Evolutionary conservation across 2,329 filamentous ascomycete species (phyloP).

Genomic region (Alternaria solani): DNA sequence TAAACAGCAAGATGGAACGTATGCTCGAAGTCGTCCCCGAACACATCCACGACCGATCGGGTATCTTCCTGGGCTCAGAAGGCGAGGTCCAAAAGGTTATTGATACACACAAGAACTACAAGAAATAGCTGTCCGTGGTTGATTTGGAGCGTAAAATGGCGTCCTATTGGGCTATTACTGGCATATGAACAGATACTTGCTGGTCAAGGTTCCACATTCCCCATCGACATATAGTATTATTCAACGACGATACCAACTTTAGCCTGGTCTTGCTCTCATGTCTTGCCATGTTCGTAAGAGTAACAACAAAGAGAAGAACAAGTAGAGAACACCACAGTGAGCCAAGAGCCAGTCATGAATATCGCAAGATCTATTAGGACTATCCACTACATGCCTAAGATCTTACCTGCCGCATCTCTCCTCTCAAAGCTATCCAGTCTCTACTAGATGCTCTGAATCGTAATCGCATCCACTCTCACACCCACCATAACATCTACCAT

Average conservation of each 20-base stretch:
- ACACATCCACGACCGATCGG: constrained; percentile 92
- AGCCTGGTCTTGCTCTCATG: too few species aligned
- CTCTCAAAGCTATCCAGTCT: constrained; percentile 27
- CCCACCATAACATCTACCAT: constrained; percentile 23
- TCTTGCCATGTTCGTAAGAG: neutral
- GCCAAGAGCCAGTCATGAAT: neutral
- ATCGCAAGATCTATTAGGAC: constrained; percentile 22
- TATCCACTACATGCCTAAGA: constrained; percentile 31
- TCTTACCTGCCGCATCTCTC: constrained; percentile 9
- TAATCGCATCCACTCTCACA: constrained; percentile 21
- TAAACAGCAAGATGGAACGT: constrained; percentile 88
- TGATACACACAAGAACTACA: constrained; percentile 72
- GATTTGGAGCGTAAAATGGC: neutral
- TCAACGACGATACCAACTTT: constrained; percentile 7
- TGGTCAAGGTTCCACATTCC: neutral
- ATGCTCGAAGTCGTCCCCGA: constrained; percentile 91
- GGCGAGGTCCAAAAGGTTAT: constrained; percentile 98
- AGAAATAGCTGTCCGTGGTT: constrained; percentile 31
- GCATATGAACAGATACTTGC: neutral
- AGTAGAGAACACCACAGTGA: neutral
- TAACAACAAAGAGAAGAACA: neutral
- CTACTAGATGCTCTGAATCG: constrained; percentile 22
- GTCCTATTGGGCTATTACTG: neutral
- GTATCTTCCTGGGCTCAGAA: constrained; percentile 94
- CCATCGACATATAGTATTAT: constrained; percentile 3